Evolutionary conservation across 257 asterid genomes (phyloP).

Genomic region (Thymus quinquecostatus): DNA sequence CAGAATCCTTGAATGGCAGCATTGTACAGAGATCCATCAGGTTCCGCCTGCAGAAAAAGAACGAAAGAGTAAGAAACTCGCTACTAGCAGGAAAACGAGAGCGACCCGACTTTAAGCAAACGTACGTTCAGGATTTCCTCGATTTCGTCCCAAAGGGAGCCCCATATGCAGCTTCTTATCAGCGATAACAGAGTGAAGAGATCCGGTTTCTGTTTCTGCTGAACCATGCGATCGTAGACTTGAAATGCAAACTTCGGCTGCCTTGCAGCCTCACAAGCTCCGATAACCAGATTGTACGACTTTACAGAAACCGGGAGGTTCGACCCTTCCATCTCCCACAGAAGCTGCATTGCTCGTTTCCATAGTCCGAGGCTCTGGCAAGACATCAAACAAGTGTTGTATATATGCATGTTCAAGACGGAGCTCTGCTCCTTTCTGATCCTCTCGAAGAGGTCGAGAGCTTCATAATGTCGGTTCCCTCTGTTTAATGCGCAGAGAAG

Average conservation of each 20-base stretch:
- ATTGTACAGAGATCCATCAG: conserved; percentile 79
- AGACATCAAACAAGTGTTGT: conserved; percentile 71
- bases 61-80: neutral
- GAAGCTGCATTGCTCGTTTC: conserved; percentile 77
- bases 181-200: conserved; percentile 70
- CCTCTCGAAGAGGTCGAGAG: conserved; percentile 63
- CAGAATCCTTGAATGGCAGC: conserved; percentile 93
- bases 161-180: conserved; percentile 83
- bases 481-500: conserved; percentile 76
- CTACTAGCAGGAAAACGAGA: neutral
- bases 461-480: conserved; percentile 61
- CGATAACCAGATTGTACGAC: conserved; percentile 84
- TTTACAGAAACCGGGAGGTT: conserved; percentile 54
- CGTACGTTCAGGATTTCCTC: conserved; percentile 73
- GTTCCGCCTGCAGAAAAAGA: conserved; percentile 49
- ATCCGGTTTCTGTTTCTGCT: conserved; percentile 58
- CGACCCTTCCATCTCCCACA: conserved; percentile 82
- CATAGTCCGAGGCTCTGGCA: conserved; percentile 81
- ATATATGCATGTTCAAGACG: conserved; percentile 58
- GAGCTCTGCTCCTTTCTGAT: conserved; percentile 48
- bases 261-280: conserved; percentile 87
- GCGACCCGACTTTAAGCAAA: conserved; percentile 5
- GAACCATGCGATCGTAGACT: conserved; percentile 73
- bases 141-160: conserved; percentile 75
- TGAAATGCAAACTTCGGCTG: conserved; percentile 77